These are phyloP conservation scores for Calonectria multiphialidica DNA, from an alignment of 2,329 filamentous ascomycete genomes.

Conservation along the genomic window DNA sequence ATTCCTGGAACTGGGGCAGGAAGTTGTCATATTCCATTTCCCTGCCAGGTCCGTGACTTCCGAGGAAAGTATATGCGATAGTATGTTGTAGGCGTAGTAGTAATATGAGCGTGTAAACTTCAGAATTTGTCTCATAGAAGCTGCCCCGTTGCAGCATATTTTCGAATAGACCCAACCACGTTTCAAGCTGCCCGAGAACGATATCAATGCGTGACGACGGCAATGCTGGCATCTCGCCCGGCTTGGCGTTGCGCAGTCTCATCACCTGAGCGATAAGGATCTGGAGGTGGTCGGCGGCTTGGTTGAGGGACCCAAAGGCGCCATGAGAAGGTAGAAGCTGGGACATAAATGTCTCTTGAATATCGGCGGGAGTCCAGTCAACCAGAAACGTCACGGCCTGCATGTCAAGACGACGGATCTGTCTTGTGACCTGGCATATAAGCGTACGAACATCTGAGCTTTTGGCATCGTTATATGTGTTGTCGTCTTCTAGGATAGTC, in stretches of 20 bases:
- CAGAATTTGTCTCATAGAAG: constrained; percentile 22
- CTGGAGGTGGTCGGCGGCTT: constrained; percentile 49
- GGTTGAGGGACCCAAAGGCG: constrained; percentile 45
- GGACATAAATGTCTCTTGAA: constrained; percentile 37
- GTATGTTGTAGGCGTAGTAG: constrained; percentile 49
- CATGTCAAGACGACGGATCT: constrained; percentile 52
- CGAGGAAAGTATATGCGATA: constrained; percentile 34
- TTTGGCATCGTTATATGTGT: constrained; percentile 17
- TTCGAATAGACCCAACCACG: constrained; percentile 44
- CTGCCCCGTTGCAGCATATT: constrained; percentile 36
- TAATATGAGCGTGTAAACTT: constrained; percentile 33
- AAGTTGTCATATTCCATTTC: constrained; percentile 48
- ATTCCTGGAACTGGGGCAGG: constrained; percentile 45
- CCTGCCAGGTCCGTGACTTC: constrained; percentile 34
- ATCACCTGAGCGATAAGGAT: constrained; percentile 46
- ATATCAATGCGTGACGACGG: constrained; percentile 19
- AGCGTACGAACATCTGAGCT: constrained; percentile 36
- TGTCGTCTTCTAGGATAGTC: constrained; percentile 14
- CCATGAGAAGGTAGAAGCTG: constrained; percentile 23
- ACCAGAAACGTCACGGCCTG: constrained; percentile 49
- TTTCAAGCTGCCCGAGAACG: constrained; percentile 39
- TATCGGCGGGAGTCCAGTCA: constrained; percentile 48
- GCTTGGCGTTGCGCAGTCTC: constrained; percentile 42
- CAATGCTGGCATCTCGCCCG: constrained; percentile 16
- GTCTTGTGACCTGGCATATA: constrained; percentile 46